Evolutionary conservation across 176 grass and related monocot genomes (phyloP).

Genomic region (Bolboschoenus planiculmis): DNA sequence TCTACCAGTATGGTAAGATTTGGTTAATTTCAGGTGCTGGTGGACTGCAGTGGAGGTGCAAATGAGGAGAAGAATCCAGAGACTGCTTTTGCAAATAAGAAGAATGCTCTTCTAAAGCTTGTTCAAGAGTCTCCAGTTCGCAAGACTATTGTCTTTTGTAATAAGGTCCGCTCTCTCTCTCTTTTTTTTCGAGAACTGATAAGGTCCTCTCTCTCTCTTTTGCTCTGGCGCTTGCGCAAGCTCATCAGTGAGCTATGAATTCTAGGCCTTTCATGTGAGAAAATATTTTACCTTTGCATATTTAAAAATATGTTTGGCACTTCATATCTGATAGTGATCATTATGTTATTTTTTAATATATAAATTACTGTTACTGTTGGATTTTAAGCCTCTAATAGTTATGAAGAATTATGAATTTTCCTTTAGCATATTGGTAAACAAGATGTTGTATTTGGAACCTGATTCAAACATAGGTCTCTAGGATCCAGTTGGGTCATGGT

Average conservation of each 20-base stretch:
- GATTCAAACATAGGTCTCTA: neutral
- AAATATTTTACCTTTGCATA: neutral
- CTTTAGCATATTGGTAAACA: neutral
- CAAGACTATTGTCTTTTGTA: conserved; percentile 88
- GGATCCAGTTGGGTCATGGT: neutral
- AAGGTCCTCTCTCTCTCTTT: conserved; percentile 36
- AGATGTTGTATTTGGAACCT: neutral
- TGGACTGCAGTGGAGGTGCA: conserved; percentile 86
- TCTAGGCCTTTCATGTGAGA: conserved; percentile 4
- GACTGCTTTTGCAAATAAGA: conserved; percentile 85
- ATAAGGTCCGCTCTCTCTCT: conserved; percentile 42
- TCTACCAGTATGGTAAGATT: neutral
- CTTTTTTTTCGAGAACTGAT: no score
- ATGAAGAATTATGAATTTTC: neutral
- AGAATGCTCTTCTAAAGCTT: conserved; percentile 58
- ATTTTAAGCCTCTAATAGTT: neutral
- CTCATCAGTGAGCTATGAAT: neutral
- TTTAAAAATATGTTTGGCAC: neutral
- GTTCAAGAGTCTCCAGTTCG: conserved; percentile 48
- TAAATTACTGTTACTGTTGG: neutral
- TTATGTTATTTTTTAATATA: neutral
- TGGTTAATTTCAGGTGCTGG: conserved; percentile 55
- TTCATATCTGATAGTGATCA: neutral
- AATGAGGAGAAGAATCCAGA: conserved; percentile 78
- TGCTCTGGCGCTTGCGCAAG: neutral